Conservation (phyloP, 2,329 filamentous ascomycete species). For the Apiospora hydei region DNA sequence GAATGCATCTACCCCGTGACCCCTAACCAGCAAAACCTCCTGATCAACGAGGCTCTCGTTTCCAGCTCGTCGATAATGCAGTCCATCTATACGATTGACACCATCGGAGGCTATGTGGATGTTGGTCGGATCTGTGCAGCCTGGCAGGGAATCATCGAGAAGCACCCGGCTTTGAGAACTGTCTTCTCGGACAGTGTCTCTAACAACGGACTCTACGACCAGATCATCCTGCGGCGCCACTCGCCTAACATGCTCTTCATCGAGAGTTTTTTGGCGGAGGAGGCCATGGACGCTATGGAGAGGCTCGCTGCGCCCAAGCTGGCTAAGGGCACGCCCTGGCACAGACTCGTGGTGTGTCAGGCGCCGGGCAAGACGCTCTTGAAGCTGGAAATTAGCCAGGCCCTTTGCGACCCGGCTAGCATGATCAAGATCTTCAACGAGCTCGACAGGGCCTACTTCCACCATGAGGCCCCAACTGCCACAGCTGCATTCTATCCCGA, state of each 20-base stretch:
- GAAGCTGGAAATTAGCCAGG: slow-evolving; percentile 59
- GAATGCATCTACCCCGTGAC: slow-evolving; percentile 58
- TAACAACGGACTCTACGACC: slow-evolving; percentile 57
- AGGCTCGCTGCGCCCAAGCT: slow-evolving; percentile 51
- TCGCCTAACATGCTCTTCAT: slow-evolving; percentile 62
- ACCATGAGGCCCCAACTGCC: slow-evolving; percentile 43
- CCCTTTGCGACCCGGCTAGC: slow-evolving; percentile 56
- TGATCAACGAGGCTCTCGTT: slow-evolving; percentile 53
- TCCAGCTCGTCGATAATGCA: slow-evolving; percentile 53
- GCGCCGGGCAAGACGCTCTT: slow-evolving; percentile 52
- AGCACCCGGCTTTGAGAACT: slow-evolving; percentile 55
- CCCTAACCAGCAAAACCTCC: slow-evolving; percentile 56
- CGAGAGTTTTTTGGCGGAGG: slow-evolving; percentile 50
- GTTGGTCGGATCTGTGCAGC: slow-evolving; percentile 54
- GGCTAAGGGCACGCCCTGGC: slow-evolving; percentile 51
- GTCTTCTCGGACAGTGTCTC: slow-evolving; percentile 60
- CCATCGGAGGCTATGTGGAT: slow-evolving; percentile 49
- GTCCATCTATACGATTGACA: slow-evolving; percentile 56
- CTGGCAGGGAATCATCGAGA: slow-evolving; percentile 57
- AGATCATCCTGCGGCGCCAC: slow-evolving; percentile 54
- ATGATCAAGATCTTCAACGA: slow-evolving; percentile 56
- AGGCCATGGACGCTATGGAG: slow-evolving; percentile 48
- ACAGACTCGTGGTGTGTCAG: slow-evolving; percentile 59
- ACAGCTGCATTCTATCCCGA: slow-evolving; percentile 46
- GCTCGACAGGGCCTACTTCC: slow-evolving; percentile 53